Base-by-base conservation (phyloP, 306 rosid species). In the Prinsepia uniflora region DNA sequence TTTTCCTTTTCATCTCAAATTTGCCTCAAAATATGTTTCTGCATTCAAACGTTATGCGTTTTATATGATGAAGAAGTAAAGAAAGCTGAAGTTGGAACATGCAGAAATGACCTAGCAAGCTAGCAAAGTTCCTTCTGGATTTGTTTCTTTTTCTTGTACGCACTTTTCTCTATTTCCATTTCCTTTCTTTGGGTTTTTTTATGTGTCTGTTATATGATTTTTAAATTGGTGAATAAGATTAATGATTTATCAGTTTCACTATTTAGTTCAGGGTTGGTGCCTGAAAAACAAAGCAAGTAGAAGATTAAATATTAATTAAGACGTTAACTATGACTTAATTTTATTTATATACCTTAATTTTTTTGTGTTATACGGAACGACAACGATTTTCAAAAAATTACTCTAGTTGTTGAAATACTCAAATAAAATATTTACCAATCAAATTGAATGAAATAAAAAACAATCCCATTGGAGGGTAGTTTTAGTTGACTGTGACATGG, bases 81-180 rank as follows among this genome's bases (percentile, higher is more conserved):
- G 10, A 24, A 56, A 57, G 17, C 13, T 49, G 55, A 67, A 43
- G 45, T 30, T 43, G 52, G 64, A 17, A 36, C 10, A n/a, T 30
- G 36, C 36, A 3, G 76, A 75, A 75, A 65, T 65, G 19, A 75
- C 77, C 70, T 10, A 34, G 77, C 12, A 66, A 56, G n/a, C n/a
- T n/a, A n/a, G n/a, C n/a, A n/a, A n/a, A n/a, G 30, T 60, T 65
- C 76, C 46, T 68, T 55, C 56, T 55, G 9, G 0, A 63, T 17
- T 15, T 55, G 47, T 40, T 78, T 63, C 10, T 7, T 22, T 2
- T 61, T 59, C 20, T n/a, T n/a, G n/a, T n/a, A n/a, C n/a, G n/a
- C n/a, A n/a, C n/a, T n/a, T n/a, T n/a, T n/a, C n/a, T n/a, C n/a
- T n/a, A n/a, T n/a, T n/a, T n/a, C n/a, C n/a, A n/a, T 52, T 4